A percentile compares a stretch with the other conserved stretches of the same genome.
Conservation (phyloP, 2,329 filamentous ascomycete species). For the Aurifilum marmelostoma region DNA sequence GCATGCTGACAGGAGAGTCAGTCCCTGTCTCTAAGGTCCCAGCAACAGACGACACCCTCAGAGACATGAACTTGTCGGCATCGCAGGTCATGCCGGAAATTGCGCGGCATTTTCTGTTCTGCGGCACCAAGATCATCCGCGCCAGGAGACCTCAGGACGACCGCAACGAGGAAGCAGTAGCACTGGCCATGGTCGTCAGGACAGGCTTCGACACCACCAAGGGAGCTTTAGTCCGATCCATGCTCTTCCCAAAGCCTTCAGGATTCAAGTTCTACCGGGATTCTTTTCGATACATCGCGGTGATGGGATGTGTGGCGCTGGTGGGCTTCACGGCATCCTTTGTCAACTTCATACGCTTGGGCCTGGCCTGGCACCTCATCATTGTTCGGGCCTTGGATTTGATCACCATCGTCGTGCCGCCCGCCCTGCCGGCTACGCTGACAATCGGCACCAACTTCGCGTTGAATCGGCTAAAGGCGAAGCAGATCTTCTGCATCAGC, state of each 20-base stretch:
- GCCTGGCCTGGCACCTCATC: slow-evolving; percentile 85
- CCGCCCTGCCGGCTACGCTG: slow-evolving; percentile 89
- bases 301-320: slow-evolving; percentile 86
- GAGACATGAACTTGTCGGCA: slow-evolving; percentile 74
- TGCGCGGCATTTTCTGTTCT: slow-evolving; percentile 89
- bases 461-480: slow-evolving; percentile 79
- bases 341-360: slow-evolving; percentile 87
- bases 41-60: slow-evolving; percentile 78
- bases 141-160: slow-evolving; percentile 86
- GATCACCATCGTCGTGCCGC: slow-evolving; percentile 96
- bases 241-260: slow-evolving; percentile 97
- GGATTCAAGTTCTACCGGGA: slow-evolving; percentile 99
- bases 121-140: slow-evolving; percentile 92
- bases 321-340: slow-evolving; percentile 90
- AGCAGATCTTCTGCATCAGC: slow-evolving; percentile 96
- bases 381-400: slow-evolving; percentile 90
- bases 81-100: slow-evolving; percentile 82
- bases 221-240: slow-evolving; percentile 90
- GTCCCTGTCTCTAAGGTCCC: slow-evolving; percentile 94
- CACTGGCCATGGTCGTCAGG: slow-evolving; percentile 86
- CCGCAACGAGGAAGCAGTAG: slow-evolving; percentile 84
- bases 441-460: slow-evolving; percentile 98
- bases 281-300: slow-evolving; percentile 95
- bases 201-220: slow-evolving; percentile 99
- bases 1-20: slow-evolving; percentile 97